Evolutionary conservation across 139 green algal species (phyloP).

Genomic region (Coelastrella sp.): DNA sequence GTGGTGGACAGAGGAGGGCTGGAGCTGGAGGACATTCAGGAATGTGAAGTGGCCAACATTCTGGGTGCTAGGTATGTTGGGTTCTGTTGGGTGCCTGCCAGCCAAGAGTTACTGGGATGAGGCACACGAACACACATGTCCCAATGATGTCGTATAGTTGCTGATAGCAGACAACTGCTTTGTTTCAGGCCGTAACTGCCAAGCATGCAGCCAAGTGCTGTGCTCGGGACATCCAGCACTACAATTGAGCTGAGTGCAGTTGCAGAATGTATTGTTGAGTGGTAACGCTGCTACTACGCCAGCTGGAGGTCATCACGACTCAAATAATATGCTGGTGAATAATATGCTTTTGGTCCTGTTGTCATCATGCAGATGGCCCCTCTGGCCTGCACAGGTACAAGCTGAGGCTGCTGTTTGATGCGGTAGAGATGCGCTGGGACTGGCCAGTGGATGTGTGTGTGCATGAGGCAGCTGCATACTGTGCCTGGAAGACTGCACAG

Average conservation of each 20-base stretch:
- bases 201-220: no score
- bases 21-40: constrained; percentile 83
- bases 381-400: constrained; percentile 71
- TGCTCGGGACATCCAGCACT: no score
- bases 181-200: no score
- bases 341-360: not conserved
- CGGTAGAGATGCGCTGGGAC: constrained; percentile 73
- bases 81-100: not conserved
- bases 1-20: constrained; percentile 82
- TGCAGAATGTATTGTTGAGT: no score
- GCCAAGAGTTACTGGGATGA: no score
- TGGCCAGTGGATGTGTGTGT: constrained; percentile 80
- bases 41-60: constrained; percentile 90
- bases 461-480: constrained; percentile 80
- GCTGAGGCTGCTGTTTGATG: constrained; percentile 78
- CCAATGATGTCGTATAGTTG: no score
- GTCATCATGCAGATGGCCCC: constrained; percentile 31
- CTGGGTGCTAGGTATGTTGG: constrained; percentile 71
- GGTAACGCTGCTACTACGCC: no score
- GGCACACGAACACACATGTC: no score
- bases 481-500: constrained; percentile 71
- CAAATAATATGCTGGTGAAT: no score
- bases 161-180: no score
- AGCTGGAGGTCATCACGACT: no score
- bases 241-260: no score